phyloP scores from a whole-genome alignment of 768 basidiomycete genomes.

The Amanita thiersii region DNA sequence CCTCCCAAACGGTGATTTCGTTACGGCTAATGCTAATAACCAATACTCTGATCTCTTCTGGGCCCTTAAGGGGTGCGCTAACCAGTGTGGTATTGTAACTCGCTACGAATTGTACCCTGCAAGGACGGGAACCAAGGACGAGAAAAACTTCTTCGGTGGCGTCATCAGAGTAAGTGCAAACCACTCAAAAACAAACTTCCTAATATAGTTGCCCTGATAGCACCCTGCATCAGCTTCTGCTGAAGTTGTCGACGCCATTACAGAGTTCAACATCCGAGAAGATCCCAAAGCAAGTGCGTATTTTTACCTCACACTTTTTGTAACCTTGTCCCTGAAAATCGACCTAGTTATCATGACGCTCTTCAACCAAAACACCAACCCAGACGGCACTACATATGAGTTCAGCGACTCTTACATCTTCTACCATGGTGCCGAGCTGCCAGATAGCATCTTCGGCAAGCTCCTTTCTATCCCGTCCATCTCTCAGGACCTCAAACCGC shows the following conservation, averaged over 20 bases:
- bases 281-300: constrained; percentile 22
- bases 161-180: constrained; percentile 24
- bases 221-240: background rate
- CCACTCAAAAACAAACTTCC: background rate
- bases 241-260: background rate
- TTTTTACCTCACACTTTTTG: background rate
- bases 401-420: constrained; percentile 10
- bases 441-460: constrained; percentile 17
- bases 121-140: constrained; percentile 27
- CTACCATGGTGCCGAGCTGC: constrained; percentile 19
- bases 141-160: constrained; percentile 32
- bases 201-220: background rate
- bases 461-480: constrained; percentile 20
- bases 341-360: constrained; percentile 12
- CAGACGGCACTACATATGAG: background rate
- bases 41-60: constrained; percentile 33
- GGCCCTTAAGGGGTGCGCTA: constrained; percentile 37
- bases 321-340: background rate
- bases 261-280: constrained; percentile 9
- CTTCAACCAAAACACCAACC: constrained; percentile 6
- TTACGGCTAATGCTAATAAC: constrained; percentile 33
- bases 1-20: constrained; percentile 27
- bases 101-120: constrained; percentile 31
- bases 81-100: constrained; percentile 37
- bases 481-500: background rate